These are phyloP conservation scores for Letharia columbiana DNA, from an alignment of 495 filamentous ascomycete species.

Conservation along the genomic window DNA sequence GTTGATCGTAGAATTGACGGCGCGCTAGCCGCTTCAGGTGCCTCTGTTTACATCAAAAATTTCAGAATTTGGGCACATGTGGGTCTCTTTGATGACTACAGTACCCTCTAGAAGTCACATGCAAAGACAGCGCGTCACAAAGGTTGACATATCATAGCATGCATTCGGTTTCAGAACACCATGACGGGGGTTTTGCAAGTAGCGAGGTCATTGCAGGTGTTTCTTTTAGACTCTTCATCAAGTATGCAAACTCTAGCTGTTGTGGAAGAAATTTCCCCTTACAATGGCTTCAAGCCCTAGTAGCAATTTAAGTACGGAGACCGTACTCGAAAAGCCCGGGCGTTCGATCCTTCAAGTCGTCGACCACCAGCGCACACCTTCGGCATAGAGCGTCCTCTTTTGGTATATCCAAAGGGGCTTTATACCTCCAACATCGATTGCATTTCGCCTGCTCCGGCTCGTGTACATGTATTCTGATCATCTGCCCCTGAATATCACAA, in stretches of 20 bases:
- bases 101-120: background rate
- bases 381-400: conserved; percentile 56
- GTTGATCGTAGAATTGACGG: background rate
- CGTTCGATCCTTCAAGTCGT: conserved; percentile 27
- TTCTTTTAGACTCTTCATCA: background rate
- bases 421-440: conserved; percentile 79
- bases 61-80: background rate
- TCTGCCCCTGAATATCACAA: conserved; percentile 43
- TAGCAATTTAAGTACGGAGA: background rate
- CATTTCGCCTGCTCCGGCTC: conserved; percentile 68
- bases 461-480: conserved; percentile 50
- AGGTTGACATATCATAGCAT: background rate
- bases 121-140: background rate
- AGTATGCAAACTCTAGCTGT: background rate
- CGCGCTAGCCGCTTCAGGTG: background rate
- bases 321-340: conserved; percentile 13
- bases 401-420: conserved; percentile 37
- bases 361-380: conserved; percentile 63
- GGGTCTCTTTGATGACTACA: background rate
- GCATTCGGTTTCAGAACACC: background rate
- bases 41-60: background rate
- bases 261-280: background rate
- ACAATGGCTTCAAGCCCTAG: background rate
- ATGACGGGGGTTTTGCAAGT: background rate
- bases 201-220: background rate